These are phyloP conservation scores for Pythium brassicae DNA, from an alignment of 352 stramenopile species.

Conservation along the genomic window DNA sequence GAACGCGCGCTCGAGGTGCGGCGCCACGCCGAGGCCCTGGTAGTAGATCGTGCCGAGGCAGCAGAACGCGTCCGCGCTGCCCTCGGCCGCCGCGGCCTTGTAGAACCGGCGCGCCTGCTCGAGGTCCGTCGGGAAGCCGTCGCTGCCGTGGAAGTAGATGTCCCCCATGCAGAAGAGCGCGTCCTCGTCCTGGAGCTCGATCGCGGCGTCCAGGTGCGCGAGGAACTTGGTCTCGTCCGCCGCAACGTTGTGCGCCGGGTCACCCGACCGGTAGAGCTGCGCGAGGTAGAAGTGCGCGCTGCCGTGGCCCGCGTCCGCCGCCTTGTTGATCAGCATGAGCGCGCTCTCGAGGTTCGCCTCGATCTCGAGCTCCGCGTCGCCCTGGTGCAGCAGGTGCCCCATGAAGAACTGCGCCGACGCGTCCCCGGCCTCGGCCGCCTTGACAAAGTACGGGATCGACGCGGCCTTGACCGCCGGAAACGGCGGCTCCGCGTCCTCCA, in stretches of 20 bases:
- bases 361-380: constrained; percentile 66
- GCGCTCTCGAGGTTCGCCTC: constrained; percentile 54
- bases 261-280: constrained; percentile 84
- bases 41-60: constrained; percentile 82
- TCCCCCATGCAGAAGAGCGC: constrained; percentile 84
- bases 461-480: constrained; percentile 50
- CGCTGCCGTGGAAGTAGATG: constrained; percentile 81
- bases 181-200: constrained; percentile 59
- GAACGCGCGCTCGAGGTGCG: constrained; percentile 78
- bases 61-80: constrained; percentile 67
- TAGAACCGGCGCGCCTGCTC: constrained; percentile 72
- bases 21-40: constrained; percentile 58
- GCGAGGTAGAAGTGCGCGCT: constrained; percentile 80
- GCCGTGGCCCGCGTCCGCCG: constrained; percentile 59
- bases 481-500: constrained; percentile 65
- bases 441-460: constrained; percentile 75
- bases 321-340: constrained; percentile 75
- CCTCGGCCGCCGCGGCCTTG: constrained; percentile 55
- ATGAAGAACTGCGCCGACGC: constrained; percentile 84
- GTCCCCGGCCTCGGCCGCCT: constrained; percentile 71
- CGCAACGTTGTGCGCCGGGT: constrained; percentile 39
- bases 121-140: constrained; percentile 68
- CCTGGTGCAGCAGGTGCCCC: constrained; percentile 74
- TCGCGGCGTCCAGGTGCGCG: constrained; percentile 54
- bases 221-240: constrained; percentile 56